Evolutionary conservation across 192 early-diverging fungal genomes (phyloP), one percentile per base, ranked within the genome.

Genomic region (Backusella mclennaniae): DNA sequence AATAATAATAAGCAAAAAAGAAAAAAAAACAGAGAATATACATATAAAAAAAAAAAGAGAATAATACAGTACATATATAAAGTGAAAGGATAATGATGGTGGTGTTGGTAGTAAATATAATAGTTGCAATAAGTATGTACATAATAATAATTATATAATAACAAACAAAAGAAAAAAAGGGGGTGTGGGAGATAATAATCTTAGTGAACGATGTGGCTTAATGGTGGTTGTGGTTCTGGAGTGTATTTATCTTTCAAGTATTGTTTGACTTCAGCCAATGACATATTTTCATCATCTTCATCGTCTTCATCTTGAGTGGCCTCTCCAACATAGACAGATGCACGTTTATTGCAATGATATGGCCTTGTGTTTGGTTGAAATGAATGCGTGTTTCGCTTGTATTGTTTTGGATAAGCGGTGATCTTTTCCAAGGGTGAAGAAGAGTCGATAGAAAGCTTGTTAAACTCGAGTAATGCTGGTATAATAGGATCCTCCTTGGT

Each of bases 251-350:
- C 67, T 6, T 35, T 68, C 29, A 33, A 33, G 17, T n/a, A 35
- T 36, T 68, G 67, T n/a, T 68, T 68, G 4, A 71, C 39, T 7
- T 71, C 70, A 46, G 70, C 70, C 41, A 71, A 49, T 2, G 36
- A 71, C 14, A 71, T 41, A 33, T 71, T 71, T 33, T 71, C 70
- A 31, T 49, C 39, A 19, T 41, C 56, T 12, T 23, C 56, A 63
- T 59, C 56, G 21, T n/a, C 66, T 19, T 68, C 35, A 15, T 19
- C 35, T 33, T 35, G 12, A 35, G 9, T 29, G 12, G 1, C 8
- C 12, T 63, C 23, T 11, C 29, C 23, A 4, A 63, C 21, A 29
- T 63, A 63, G 1, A 26, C 56, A 9, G 56, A 63, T 0, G 56
- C 56, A 11, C 56, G 56, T 4, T 63, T 63, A 63, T 63, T 63